phyloP scores from a whole-genome alignment of 2,329 filamentous ascomycete genomes.

The Paramyrothecium sp. region DNA sequence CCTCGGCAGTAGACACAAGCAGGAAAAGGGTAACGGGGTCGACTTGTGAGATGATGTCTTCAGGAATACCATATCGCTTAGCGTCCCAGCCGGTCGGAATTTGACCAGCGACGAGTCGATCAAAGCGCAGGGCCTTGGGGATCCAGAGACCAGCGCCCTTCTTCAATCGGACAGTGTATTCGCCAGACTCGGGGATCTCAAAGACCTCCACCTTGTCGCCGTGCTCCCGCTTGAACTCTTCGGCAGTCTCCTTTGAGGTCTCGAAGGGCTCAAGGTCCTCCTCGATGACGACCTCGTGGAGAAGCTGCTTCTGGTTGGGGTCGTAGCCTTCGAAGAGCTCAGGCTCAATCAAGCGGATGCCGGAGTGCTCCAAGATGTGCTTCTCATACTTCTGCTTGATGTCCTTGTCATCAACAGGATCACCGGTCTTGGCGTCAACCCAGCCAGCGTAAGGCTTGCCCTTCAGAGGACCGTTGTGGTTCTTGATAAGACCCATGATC shows the following conservation, averaged over 20 bases:
- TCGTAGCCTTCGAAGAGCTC: slow-evolving; percentile 97
- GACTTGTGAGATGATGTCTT: slow-evolving; percentile 96
- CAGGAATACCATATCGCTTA: slow-evolving; percentile 91
- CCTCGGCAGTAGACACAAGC: slow-evolving; percentile 89
- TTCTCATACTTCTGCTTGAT: slow-evolving; percentile 98
- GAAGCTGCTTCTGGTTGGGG: slow-evolving; percentile 96
- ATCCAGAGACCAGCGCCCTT: slow-evolving; percentile 95
- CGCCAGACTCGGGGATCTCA: slow-evolving; percentile 87
- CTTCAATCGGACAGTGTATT: slow-evolving; percentile 91
- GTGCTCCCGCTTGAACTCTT: slow-evolving; percentile 96
- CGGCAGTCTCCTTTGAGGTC: slow-evolving; percentile 92
- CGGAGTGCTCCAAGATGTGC: slow-evolving; percentile 91
- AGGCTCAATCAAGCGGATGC: slow-evolving; percentile 96
- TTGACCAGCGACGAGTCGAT: slow-evolving; percentile 95
- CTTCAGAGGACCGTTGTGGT: slow-evolving; percentile 95
- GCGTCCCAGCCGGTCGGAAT: slow-evolving; percentile 97
- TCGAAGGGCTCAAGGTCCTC: slow-evolving; percentile 98
- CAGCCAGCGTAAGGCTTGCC: slow-evolving; percentile 95
- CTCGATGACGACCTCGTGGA: slow-evolving; percentile 96
- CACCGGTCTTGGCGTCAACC: slow-evolving; percentile 91
- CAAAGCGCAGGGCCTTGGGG: slow-evolving; percentile 94
- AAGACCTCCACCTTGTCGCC: slow-evolving; percentile 98
- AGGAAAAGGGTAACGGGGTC: slow-evolving; percentile 96
- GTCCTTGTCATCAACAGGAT: slow-evolving; percentile 97
- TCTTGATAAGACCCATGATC: slow-evolving; percentile 99